phyloP scores from a whole-genome alignment of 495 filamentous ascomycete genomes.

The Aeminium ludgeri region DNA sequence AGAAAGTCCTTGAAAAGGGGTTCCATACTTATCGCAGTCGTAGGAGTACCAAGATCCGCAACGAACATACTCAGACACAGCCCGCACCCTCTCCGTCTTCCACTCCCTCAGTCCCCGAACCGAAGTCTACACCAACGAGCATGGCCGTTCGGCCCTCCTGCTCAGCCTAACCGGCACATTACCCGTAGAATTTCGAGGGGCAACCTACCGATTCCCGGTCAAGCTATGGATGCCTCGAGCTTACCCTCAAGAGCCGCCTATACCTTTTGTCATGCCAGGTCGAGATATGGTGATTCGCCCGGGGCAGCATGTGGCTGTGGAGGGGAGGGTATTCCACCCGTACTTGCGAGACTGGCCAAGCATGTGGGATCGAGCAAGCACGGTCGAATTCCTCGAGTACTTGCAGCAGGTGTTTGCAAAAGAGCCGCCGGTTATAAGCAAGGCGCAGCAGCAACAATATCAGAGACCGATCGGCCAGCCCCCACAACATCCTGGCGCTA shows the following conservation, averaged over 20 bases:
- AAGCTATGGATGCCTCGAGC: conserved; percentile 89
- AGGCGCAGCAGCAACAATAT: conserved; percentile 34
- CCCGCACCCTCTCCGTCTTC: conserved; percentile 61
- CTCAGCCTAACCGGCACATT: conserved; percentile 74
- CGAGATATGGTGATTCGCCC: conserved; percentile 77
- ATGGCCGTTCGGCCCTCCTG: conserved; percentile 71
- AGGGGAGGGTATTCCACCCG: conserved; percentile 88
- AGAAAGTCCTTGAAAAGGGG: too few relatives aligned
- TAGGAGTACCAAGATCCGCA: conserved; percentile 89
- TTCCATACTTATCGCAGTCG: too few relatives aligned
- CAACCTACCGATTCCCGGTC: conserved; percentile 79
- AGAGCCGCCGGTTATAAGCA: conserved; percentile 77
- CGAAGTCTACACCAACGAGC: conserved; percentile 91
- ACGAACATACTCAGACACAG: conserved; percentile 82
- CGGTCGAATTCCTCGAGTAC: conserved; percentile 65
- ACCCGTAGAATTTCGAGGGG: conserved; percentile 73
- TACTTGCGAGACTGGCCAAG: conserved; percentile 79
- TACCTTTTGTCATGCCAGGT: conserved; percentile 75
- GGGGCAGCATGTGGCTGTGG: conserved; percentile 88
- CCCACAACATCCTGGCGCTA: conserved; percentile 24
- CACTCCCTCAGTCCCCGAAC: conserved; percentile 78
- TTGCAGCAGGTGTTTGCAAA: conserved; percentile 80
- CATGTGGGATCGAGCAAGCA: conserved; percentile 78
- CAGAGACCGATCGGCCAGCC: conserved; percentile 19
- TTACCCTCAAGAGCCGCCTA: conserved; percentile 71